Evolutionary conservation across 2,329 filamentous ascomycete species (phyloP).

Genomic region (Aureobasidium sp.): DNA sequence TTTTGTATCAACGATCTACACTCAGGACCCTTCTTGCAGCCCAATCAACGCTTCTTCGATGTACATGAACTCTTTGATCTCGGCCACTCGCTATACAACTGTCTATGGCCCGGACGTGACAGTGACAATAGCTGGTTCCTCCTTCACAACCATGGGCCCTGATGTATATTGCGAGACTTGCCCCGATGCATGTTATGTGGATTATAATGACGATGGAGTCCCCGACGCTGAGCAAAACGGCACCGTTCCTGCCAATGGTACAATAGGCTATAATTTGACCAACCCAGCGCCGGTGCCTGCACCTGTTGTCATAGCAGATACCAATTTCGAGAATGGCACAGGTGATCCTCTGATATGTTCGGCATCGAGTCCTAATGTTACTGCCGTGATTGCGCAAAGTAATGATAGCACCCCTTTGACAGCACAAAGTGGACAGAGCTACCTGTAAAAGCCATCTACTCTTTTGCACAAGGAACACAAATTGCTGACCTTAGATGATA

Average conservation of each 20-base stretch:
- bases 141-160: neutral
- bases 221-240: neutral
- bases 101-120: slow-evolving; percentile 3
- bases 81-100: neutral
- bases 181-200: slow-evolving; percentile 5
- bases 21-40: neutral
- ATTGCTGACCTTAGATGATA: neutral
- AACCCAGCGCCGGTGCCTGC: neutral
- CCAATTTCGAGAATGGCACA: slow-evolving; percentile 6
- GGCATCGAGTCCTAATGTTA: neutral
- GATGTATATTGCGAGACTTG: neutral
- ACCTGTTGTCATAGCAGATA: neutral
- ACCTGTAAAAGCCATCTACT: neutral
- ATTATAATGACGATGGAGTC: slow-evolving; percentile 1
- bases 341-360: neutral
- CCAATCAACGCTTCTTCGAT: neutral
- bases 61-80: neutral
- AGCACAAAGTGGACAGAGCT: neutral
- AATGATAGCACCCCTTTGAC: neutral
- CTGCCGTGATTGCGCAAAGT: neutral
- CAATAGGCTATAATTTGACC: neutral
- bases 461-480: neutral
- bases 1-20: neutral
- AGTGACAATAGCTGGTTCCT: neutral
- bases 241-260: neutral